These are phyloP conservation scores for Coemansia sp. DNA, from an alignment of 192 early-diverging fungal species.

Conservation along the genomic window DNA sequence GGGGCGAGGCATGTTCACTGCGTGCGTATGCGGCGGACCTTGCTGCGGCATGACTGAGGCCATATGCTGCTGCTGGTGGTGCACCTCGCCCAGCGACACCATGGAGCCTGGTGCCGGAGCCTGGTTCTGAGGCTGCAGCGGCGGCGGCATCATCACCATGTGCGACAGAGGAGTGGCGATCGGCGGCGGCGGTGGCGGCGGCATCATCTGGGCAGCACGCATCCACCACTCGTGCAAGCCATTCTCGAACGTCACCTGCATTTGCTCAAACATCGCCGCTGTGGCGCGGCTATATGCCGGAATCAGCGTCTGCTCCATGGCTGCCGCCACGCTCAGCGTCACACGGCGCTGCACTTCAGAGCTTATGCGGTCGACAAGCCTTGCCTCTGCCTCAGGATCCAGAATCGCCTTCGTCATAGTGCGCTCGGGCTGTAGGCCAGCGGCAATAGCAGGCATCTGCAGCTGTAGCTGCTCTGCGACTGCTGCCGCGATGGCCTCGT, in stretches of 20 bases:
- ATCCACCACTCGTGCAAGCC: constrained; percentile 55
- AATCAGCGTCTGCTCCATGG: constrained; percentile 51
- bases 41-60: constrained; percentile 7
- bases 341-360: constrained; percentile 26
- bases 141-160: constrained; percentile 35
- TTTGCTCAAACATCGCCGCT: constrained; percentile 57
- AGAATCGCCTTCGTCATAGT: no score
- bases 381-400: constrained; percentile 30
- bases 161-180: constrained; percentile 45
- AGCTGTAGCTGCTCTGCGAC: constrained; percentile 22
- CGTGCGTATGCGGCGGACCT: not conserved
- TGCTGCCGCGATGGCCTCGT: not conserved
- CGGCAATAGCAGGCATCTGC: constrained; percentile 23
- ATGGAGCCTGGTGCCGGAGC: no score
- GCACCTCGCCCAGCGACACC: no score
- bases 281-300: constrained; percentile 54
- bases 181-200: constrained; percentile 36
- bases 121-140: constrained; percentile 30
- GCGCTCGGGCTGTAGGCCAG: constrained; percentile 8
- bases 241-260: constrained; percentile 51
- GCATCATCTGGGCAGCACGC: constrained; percentile 51
- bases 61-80: no score
- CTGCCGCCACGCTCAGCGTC: constrained; percentile 22
- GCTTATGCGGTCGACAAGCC: constrained; percentile 37
- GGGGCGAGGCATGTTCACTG: constrained; percentile 9